Evolutionary conservation across 1,284 basidiomycete species (phyloP).

Genomic region (Agaricales sp.): DNA sequence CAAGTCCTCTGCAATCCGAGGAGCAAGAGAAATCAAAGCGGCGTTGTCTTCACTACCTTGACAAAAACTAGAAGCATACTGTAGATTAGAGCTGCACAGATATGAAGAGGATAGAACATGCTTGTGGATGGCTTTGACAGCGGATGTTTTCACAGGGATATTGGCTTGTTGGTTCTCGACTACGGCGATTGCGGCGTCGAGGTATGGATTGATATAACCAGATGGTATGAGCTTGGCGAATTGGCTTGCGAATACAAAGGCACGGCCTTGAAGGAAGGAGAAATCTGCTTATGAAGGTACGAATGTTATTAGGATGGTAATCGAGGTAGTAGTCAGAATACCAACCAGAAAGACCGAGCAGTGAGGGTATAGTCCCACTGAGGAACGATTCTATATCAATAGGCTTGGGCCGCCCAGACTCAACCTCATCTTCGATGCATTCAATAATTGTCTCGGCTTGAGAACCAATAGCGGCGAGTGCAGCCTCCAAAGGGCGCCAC

Average conservation of each 20-base stretch:
- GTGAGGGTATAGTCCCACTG: slow-evolving; percentile 67
- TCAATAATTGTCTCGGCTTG: slow-evolving; percentile 72
- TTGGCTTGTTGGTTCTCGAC: slow-evolving; percentile 65
- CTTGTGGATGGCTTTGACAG: slow-evolving; percentile 89
- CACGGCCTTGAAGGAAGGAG: slow-evolving; percentile 89
- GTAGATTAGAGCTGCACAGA: slow-evolving; percentile 2
- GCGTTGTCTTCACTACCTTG: slow-evolving; percentile 44
- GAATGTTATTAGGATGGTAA: too few species aligned
- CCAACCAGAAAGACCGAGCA: slow-evolving; percentile 56
- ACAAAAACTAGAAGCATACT: slow-evolving; percentile 43
- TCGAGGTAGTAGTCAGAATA: too few species aligned
- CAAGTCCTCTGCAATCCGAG: slow-evolving; percentile 73
- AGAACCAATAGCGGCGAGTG: slow-evolving; percentile 77
- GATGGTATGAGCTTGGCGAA: slow-evolving; percentile 69
- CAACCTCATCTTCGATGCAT: slow-evolving; percentile 64
- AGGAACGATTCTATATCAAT: slow-evolving; percentile 77
- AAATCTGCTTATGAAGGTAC: slow-evolving; percentile 41
- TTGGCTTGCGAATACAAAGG: slow-evolving; percentile 91
- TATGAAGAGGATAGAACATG: slow-evolving; percentile 23
- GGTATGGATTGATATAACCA: slow-evolving; percentile 71
- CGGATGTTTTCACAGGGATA: slow-evolving; percentile 87
- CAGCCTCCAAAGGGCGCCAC: slow-evolving; percentile 87
- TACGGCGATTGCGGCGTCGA: slow-evolving; percentile 78
- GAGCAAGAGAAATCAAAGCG: slow-evolving; percentile 53
- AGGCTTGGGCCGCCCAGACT: slow-evolving; percentile 47